Evolutionary conservation across 73 alveolate species (phyloP).

Genomic region (Paramecium sexaurelia): DNA sequence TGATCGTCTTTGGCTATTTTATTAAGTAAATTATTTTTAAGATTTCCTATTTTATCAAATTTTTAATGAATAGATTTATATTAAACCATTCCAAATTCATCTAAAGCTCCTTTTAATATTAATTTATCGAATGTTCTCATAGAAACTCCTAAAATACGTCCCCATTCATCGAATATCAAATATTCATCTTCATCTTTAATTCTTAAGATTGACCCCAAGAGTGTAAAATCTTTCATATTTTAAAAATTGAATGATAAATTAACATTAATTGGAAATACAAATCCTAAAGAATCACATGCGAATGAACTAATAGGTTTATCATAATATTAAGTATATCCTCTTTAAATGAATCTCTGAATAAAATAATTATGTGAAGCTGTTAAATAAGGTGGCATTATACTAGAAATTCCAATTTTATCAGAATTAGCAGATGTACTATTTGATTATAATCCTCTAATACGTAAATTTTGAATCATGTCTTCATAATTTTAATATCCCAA

Average conservation of each 20-base stretch:
- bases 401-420: background rate
- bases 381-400: constrained; percentile 57
- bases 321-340: constrained; percentile 29
- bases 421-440: background rate
- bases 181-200: constrained; percentile 42
- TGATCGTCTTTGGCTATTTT: constrained; percentile 43
- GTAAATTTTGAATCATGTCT: background rate
- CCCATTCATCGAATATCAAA: constrained; percentile 56
- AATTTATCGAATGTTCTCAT: constrained; percentile 18
- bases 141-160: constrained; percentile 34
- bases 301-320: constrained; percentile 29
- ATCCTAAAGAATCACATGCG: constrained; percentile 38
- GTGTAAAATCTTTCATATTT: constrained; percentile 24
- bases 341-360: background rate
- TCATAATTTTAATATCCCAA: constrained; percentile 4
- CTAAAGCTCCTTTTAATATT: constrained; percentile 17
- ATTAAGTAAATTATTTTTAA: constrained; percentile 1
- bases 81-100: constrained; percentile 25
- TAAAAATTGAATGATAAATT: constrained; percentile 18
- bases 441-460: background rate
- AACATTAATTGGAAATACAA: constrained; percentile 42
- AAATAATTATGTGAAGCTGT: constrained; percentile 39
- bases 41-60: background rate
- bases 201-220: background rate
- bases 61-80: background rate